phyloP scores from a whole-genome alignment of 306 rosid genomes.

The Quercus robur region DNA sequence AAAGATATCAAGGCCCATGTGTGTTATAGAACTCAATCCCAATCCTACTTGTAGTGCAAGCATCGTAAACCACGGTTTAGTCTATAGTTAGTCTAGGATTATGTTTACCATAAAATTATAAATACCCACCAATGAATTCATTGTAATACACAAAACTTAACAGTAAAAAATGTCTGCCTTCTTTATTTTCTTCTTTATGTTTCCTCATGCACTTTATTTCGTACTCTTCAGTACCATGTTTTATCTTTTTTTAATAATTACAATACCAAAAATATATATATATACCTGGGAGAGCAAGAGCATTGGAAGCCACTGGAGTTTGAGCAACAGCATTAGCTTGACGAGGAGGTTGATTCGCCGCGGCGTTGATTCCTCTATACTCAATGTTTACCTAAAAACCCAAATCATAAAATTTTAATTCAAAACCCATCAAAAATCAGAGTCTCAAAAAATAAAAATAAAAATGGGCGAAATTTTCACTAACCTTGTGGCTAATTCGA shows the following conservation, averaged over 20 bases:
- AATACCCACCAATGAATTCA: too few relatives aligned
- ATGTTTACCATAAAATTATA: too few relatives aligned
- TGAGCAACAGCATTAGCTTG: constrained; percentile 36
- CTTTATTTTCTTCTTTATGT: too few relatives aligned
- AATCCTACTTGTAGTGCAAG: too few relatives aligned
- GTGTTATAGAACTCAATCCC: too few relatives aligned
- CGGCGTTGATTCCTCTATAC: constrained; percentile 61
- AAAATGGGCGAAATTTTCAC: constrained; percentile 14
- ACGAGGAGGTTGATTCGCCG: constrained; percentile 41
- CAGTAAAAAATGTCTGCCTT: too few relatives aligned
- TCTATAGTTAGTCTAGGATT: too few relatives aligned
- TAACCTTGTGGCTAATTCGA: constrained; percentile 79
- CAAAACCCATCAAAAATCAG: not conserved
- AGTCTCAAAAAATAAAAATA: not conserved
- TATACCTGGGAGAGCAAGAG: constrained; percentile 82
- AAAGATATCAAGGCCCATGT: too few relatives aligned
- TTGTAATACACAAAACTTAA: too few relatives aligned
- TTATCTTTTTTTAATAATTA: not conserved
- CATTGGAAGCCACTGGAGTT: constrained; percentile 48
- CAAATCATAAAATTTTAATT: constrained; percentile 2
- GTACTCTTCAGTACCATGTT: too few relatives aligned
- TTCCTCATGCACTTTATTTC: too few relatives aligned
- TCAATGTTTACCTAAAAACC: constrained; percentile 53
- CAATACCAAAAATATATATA: not conserved
- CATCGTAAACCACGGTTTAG: too few relatives aligned